phyloP scores from a whole-genome alignment of 2,329 filamentous ascomycete species.

The Calonectria pseudoreteaudii region DNA sequence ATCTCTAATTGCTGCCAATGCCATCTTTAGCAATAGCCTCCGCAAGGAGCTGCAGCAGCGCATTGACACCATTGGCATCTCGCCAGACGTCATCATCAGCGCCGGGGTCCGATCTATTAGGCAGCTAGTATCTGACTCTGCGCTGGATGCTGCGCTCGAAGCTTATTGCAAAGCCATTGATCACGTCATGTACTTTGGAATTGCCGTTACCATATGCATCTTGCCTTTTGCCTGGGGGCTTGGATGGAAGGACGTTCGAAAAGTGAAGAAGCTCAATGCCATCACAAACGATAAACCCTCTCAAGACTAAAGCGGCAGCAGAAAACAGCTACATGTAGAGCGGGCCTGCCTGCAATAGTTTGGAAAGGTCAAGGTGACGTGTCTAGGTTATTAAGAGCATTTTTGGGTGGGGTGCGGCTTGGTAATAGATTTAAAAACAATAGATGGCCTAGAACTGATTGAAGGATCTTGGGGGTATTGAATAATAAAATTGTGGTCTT shows the following conservation, averaged over 20 bases:
- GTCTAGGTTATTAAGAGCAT: no score
- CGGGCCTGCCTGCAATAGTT: no score
- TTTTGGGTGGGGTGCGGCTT: no score
- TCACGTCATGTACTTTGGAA: not conserved
- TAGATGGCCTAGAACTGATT: no score
- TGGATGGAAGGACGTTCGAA: not conserved
- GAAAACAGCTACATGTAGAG: not conserved
- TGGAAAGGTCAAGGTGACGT: no score
- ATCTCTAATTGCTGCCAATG: not conserved
- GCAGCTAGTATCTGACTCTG: not conserved
- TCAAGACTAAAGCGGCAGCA: not conserved
- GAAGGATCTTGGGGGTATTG: no score
- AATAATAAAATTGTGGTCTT: no score
- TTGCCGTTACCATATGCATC: not conserved
- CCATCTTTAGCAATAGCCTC: not conserved
- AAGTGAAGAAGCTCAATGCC: not conserved
- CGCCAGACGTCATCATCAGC: not conserved
- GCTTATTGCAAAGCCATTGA: not conserved
- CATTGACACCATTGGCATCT: not conserved
- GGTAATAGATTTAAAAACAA: no score
- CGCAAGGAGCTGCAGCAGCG: not conserved
- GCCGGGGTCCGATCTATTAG: not conserved
- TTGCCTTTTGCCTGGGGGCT: not conserved
- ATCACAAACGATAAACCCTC: constrained; percentile 16
- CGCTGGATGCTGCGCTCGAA: not conserved